Percentiles rank a stretch among this genome's conserved stretches.
Conservation (phyloP, 441 rosid genomes). For the Syzygium malaccense region DNA sequence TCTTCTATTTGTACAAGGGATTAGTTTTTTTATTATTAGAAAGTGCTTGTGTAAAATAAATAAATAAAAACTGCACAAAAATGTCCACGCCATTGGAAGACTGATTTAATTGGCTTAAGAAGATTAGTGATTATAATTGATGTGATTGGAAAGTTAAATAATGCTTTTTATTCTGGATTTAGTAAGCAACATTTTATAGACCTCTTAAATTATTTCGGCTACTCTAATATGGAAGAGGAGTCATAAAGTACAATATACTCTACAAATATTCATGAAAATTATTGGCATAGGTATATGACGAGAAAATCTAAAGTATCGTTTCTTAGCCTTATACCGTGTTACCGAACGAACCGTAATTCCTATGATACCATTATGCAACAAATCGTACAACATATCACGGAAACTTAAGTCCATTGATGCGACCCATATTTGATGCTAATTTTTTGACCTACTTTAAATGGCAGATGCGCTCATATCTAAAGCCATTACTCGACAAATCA, state of each 20-base stretch:
- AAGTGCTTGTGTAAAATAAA: not conserved
- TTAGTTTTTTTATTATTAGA: not conserved
- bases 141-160: not conserved
- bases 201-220: not conserved
- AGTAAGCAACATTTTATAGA: not conserved
- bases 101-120: not conserved
- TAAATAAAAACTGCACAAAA: not conserved
- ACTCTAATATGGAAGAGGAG: not conserved
- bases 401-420: not conserved
- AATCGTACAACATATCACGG: not conserved
- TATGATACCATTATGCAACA: not conserved
- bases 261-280: not conserved
- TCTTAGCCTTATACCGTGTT: not conserved
- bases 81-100: not conserved
- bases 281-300: not conserved
- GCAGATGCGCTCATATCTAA: not conserved
- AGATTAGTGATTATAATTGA: not conserved
- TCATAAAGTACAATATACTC: not conserved
- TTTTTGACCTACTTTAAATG: not conserved
- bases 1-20: not conserved
- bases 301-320: not conserved
- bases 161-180: not conserved
- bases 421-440: not conserved
- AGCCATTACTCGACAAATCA: not conserved
- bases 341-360: not conserved